Base-by-base conservation (phyloP, 2,329 filamentous ascomycete genomes). In the Alternaria sp. region DNA sequence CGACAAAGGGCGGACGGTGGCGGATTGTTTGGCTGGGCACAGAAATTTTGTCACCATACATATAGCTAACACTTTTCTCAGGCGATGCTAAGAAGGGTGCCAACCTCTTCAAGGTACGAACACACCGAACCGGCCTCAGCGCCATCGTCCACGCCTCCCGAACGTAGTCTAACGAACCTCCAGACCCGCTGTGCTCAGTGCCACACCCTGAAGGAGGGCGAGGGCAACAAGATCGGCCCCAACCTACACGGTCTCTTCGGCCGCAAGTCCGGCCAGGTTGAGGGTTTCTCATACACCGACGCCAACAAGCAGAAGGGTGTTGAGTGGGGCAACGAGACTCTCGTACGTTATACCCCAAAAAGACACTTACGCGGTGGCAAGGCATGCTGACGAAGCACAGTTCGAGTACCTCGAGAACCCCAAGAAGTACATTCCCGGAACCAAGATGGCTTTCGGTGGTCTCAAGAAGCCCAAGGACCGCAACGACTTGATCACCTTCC, bases 391-490 rank as follows among this genome's bases (percentile, higher is more conserved):
- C 59, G 44, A 32, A 52, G 12, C 30, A 52, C 76, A 94, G 92
- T 98, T 97, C 86, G 88, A 90, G 74, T 99, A 99, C 90, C 94
- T 99, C 80, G 96, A 99, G 90, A 98, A 98, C 91, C 96, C 96
- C 86, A 99, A 99, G 91, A 98, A 98, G 89, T 99, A 94, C 90
- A 97, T 99, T 73, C 96, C 96, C 76, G 96, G 96, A 77, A 99
- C 96, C 87, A 99, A 98, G 93, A 99, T 99, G 96, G 96, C 96
- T 79, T 99, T 98, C 82, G 96, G 96, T 86, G 96, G 96, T 84
- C 89, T 99, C 81, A 99, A 99, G 94, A 99, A 99, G 93, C 89
- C 90, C 81, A 98, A 98, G 92, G 96, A 98, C 87, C 90, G 96
- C 83, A 97, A 98, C 84, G 95, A 99, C 85, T 88, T 99, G 79